Evolutionary conservation across 164 flowering plant genomes (phyloP), one percentile per base, ranked within the genome.

Genomic region (Piper betle): DNA sequence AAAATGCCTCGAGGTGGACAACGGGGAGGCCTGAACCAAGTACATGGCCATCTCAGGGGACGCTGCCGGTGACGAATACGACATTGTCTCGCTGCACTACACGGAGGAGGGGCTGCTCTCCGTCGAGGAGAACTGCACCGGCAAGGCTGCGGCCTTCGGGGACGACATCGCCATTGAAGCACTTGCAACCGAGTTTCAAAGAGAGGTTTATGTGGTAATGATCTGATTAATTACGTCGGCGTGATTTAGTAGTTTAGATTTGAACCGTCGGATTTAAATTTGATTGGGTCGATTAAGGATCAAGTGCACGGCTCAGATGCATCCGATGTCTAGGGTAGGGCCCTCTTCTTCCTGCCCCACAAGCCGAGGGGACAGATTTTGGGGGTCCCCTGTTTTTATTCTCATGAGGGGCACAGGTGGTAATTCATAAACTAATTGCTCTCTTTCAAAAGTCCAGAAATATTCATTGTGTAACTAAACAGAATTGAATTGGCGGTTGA

Each of bases 351-450:
- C 61, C 53, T 60, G 43, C 72, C 68, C 4, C 72, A 64, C 52
- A 50, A 41, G 43, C 96, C 96, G 37, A 76, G 87, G 55, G 75
- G 85, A 55, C 77, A 78, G 75, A 79, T 86, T 52, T 74, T 59
- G 88, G 73, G 59, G 76, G n/a, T n/a, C 72, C 57, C 92, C 96
- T 0, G 59, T 85, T 64, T 88, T 88, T 66, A 81, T 88, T 13
- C 82, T 88, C 77, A 88, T 88, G 96, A 88, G 85, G 76, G 96
- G 92, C 71, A 85, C 96, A 69, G 95, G 95, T 87, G 95, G 95
- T 87, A 74, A 17, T 33, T 5, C 9, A 17, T n/a, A 2, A 43
- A 41, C 33, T 42, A 8, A 42, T 57, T 11, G 18, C 57, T 15
- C 33, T 25, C 33, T 25, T 2, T 25, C 33, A 25, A 25, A n/a